Percentiles rank a stretch among this genome's conserved stretches.
Evolutionary conservation across 495 filamentous ascomycete genomes (phyloP).

Genomic region (Durotheca rogersii): DNA sequence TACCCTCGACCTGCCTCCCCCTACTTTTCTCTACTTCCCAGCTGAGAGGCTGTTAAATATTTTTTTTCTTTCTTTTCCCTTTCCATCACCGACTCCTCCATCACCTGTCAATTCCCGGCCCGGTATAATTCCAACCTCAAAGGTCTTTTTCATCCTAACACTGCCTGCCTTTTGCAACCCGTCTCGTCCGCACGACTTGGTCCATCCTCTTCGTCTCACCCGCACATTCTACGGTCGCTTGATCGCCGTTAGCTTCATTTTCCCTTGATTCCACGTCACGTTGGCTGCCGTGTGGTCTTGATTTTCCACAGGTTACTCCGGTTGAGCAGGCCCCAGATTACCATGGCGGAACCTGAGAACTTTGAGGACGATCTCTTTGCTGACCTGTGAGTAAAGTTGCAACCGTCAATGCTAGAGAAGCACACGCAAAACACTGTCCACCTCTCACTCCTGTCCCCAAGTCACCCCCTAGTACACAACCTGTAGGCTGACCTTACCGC

Average conservation of each 20-base stretch:
- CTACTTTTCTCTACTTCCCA: too few relatives aligned
- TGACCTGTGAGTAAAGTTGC: conserved; percentile 84
- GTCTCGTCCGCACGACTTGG: not conserved
- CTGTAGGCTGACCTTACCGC: conserved; percentile 26
- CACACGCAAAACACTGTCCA: too few relatives aligned
- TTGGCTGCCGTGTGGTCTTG: too few relatives aligned
- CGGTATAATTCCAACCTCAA: not conserved
- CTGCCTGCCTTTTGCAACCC: not conserved
- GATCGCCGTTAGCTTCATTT: conserved; percentile 10
- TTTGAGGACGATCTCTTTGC: conserved; percentile 98
- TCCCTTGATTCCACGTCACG: conserved; percentile 23
- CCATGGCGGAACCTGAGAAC: conserved; percentile 84
- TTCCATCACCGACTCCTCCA: conserved; percentile 1
- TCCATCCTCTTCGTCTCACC: not conserved
- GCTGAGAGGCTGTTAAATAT: not conserved
- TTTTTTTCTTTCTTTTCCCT: not conserved
- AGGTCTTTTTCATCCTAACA: not conserved
- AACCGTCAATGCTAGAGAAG: not conserved
- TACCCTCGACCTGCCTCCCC: too few relatives aligned
- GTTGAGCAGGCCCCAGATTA: conserved; percentile 25
- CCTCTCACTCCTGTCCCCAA: too few relatives aligned
- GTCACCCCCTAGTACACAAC: too few relatives aligned
- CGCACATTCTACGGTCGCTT: not conserved
- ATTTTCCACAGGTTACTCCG: too few relatives aligned
- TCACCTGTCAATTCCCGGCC: not conserved